These are phyloP conservation scores for Globisporangium nunn DNA, from an alignment of 352 stramenopile genomes.

Conservation along the genomic window DNA sequence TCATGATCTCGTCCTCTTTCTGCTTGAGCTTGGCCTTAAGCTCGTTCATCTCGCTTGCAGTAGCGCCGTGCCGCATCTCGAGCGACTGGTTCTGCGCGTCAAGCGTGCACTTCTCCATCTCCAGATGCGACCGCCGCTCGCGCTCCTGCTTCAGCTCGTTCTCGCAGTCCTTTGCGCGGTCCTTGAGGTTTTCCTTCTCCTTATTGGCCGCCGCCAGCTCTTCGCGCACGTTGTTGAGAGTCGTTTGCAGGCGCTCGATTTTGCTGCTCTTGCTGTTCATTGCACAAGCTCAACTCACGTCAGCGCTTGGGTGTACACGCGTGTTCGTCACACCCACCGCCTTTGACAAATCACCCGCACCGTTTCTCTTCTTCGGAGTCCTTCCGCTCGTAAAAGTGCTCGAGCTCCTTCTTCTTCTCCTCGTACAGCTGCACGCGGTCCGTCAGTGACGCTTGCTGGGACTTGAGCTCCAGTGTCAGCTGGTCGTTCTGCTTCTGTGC, in stretches of 20 bases:
- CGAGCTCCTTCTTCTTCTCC: slow-evolving; percentile 58
- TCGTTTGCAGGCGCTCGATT: slow-evolving; percentile 44
- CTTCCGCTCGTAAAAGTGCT: slow-evolving; percentile 57
- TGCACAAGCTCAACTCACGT: not conserved
- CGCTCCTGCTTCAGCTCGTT: slow-evolving; percentile 46
- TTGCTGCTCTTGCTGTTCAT: slow-evolving; percentile 34
- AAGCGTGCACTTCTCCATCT: slow-evolving; percentile 62
- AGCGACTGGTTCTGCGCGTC: slow-evolving; percentile 48
- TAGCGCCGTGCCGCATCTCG: slow-evolving; percentile 31
- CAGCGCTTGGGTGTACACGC: not conserved
- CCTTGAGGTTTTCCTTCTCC: slow-evolving; percentile 41
- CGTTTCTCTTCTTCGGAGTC: slow-evolving; percentile 41
- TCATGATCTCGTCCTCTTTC: slow-evolving; percentile 64
- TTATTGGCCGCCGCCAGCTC: slow-evolving; percentile 41
- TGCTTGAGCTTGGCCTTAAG: slow-evolving; percentile 55
- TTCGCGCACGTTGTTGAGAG: slow-evolving; percentile 37
- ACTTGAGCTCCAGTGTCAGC: slow-evolving; percentile 49
- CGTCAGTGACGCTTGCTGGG: slow-evolving; percentile 33
- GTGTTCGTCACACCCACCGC: not conserved
- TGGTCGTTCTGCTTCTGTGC: slow-evolving; percentile 48
- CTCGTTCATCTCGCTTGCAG: slow-evolving; percentile 28
- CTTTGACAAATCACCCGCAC: slow-evolving; percentile 6
- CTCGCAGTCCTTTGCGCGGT: slow-evolving; percentile 29
- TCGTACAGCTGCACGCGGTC: slow-evolving; percentile 50
- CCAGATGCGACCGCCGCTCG: slow-evolving; percentile 36